Evolutionary conservation across 2,329 filamentous ascomycete genomes (phyloP), one percentile per base, ranked within the genome.

Genomic region (Raffaelea ambrosiae): DNA sequence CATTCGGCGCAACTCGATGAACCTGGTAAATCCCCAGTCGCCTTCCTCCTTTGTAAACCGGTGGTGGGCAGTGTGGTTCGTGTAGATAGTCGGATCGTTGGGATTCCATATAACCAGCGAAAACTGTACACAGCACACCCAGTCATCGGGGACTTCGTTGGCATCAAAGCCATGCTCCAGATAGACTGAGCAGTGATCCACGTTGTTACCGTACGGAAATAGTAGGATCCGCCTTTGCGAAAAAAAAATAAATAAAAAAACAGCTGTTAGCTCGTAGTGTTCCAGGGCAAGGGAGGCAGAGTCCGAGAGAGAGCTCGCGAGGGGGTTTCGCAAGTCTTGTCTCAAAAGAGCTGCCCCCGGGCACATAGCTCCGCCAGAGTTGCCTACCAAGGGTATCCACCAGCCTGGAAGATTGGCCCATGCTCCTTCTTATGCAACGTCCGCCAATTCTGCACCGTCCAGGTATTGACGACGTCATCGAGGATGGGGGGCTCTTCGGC

Each of bases 1-100:
- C 63, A 97, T 84, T 59, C 82, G 84, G 47, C 88, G 78, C 44
- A 95, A 76, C 63, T 97, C 93, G 13, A 89, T 82, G 61, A 97
- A 98, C 48, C 91, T 76, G n/a, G 93, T 98, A 64, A 98, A 98
- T 1, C 93, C 93, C 93, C 93, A 98, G 60, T 98, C 93, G 21
- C 88, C 89, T 66, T 98, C 93, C 40, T 97, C 93, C 54, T 86
- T 87, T 4, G 89, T 97, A 66, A 97, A 98, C 50, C 93, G 85
- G 63, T 98, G 93, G 57, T 90, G 88, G n/a, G 93, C 93, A 40
- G 73, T 77, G 70, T 88, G 83, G 58, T 95, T 86, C 44, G 76
- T 75, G 64, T 85, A 88, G 57, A 96, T 77, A 53, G 81, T 82
- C n/a, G 93, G 91, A 58, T 96, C 88, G 61, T 91, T 88, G 41